These are phyloP conservation scores for Strigomonas galati DNA, from an alignment of 208 protist genomes.

Conservation along the genomic window DNA sequence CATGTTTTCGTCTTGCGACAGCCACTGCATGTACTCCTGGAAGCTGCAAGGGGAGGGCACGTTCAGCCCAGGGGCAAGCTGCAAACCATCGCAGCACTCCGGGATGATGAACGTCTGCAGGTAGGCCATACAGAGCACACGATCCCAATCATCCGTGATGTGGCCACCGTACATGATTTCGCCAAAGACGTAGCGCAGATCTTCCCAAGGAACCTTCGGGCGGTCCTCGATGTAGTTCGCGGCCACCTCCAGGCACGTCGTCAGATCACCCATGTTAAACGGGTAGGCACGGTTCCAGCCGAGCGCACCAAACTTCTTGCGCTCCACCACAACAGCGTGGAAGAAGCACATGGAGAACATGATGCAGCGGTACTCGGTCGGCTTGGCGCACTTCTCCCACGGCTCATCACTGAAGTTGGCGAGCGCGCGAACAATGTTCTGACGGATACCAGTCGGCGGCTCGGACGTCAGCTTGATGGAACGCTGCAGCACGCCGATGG, in stretches of 20 bases:
- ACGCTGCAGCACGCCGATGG: slow-evolving; percentile 96
- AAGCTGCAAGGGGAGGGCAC: slow-evolving; percentile 84
- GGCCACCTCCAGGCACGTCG: slow-evolving; percentile 95
- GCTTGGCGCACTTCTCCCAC: slow-evolving; percentile 96
- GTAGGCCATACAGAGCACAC: slow-evolving; percentile 96
- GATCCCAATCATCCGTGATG: slow-evolving; percentile 99
- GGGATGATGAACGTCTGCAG: slow-evolving; percentile 88
- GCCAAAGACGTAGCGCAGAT: slow-evolving; percentile 98
- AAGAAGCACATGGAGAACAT: slow-evolving; percentile 99
- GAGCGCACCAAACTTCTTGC: slow-evolving; percentile 97
- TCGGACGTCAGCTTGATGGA: slow-evolving; percentile 99
- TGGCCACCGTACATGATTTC: slow-evolving; percentile 99
- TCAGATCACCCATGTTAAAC: slow-evolving; percentile 98
- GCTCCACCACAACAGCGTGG: slow-evolving; percentile 97
- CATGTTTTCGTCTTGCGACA: slow-evolving; percentile 88
- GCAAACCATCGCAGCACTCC: slow-evolving; percentile 89
- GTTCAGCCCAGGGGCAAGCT: slow-evolving; percentile 92
- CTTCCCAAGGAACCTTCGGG: slow-evolving; percentile 97
- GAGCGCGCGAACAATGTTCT: slow-evolving; percentile 96
- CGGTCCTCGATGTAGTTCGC: slow-evolving; percentile 98
- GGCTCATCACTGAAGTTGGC: slow-evolving; percentile 95
- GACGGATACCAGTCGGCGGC: slow-evolving; percentile 95
- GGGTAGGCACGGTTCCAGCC: slow-evolving; percentile 98
- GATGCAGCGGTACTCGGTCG: slow-evolving; percentile 96
- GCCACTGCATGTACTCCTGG: slow-evolving; percentile 95